A percentile compares a stretch with the other conserved stretches of the same genome.
phyloP scores from a whole-genome alignment of 176 grass and related monocot species.

The Metroxylon sagu region DNA sequence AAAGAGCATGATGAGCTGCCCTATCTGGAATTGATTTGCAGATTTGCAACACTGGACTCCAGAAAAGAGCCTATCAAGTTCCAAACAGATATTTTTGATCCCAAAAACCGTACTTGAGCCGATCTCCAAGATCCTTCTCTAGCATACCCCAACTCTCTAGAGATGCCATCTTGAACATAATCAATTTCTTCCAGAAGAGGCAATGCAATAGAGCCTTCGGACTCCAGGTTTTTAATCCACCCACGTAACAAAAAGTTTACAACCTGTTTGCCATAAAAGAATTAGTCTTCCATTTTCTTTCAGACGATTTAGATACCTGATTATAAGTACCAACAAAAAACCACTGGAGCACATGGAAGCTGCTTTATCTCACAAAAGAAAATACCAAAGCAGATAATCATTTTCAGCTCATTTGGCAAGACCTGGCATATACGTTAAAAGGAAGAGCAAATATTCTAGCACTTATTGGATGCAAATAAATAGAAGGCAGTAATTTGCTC shows the following conservation, averaged over 20 bases:
- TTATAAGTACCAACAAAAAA: no score
- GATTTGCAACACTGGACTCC: background rate
- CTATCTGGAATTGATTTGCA: constrained; percentile 1
- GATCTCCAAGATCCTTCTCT: background rate
- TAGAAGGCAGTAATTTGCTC: no score
- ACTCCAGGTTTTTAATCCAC: background rate
- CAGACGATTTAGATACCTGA: no score
- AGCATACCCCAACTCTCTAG: background rate
- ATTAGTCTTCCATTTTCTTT: no score
- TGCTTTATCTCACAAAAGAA: no score
- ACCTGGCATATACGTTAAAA: no score
- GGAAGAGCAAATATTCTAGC: no score
- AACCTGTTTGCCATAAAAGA: background rate
- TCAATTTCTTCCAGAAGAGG: background rate
- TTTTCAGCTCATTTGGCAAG: no score
- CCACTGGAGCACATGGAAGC: no score
- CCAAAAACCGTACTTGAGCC: background rate
- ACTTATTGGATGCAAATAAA: no score
- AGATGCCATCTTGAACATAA: background rate
- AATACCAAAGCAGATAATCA: no score
- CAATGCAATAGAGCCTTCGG: background rate
- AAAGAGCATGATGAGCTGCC: no score
- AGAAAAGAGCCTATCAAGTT: background rate
- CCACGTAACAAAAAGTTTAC: constrained; percentile 1
- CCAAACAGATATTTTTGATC: background rate